Evolutionary conservation across 805 yeast species (phyloP).

Genomic region (Monosporozyma solicola): DNA sequence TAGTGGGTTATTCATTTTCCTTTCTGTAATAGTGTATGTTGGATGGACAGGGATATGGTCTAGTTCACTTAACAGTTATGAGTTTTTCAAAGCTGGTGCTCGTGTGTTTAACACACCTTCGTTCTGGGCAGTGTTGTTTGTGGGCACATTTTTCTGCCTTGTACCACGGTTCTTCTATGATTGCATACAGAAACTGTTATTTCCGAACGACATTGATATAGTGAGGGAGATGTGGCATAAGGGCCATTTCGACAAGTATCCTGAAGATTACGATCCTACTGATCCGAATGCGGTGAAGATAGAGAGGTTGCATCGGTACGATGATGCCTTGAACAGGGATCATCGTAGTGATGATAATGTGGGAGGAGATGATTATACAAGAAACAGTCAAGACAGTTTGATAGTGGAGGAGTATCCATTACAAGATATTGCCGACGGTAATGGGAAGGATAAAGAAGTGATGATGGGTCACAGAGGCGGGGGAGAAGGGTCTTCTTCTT

Average conservation of each 20-base stretch:
- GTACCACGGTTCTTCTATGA: constrained; percentile 62
- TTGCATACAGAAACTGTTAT: constrained; percentile 39
- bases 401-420: neutral
- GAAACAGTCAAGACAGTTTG: neutral
- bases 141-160: constrained; percentile 55
- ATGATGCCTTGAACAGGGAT: neutral
- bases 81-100: constrained; percentile 62
- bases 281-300: constrained; percentile 47
- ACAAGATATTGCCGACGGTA: neutral
- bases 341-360: neutral
- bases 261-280: constrained; percentile 67
- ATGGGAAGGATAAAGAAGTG: neutral
- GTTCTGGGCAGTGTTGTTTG: constrained; percentile 59
- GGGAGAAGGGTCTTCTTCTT: neutral
- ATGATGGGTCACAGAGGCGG: neutral
- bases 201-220: constrained; percentile 67
- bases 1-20: constrained; percentile 42
- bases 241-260: constrained; percentile 62
- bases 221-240: constrained; percentile 58
- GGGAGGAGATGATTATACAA: too few species aligned
- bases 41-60: constrained; percentile 85
- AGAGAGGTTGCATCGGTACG: neutral
- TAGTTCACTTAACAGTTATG: constrained; percentile 42
- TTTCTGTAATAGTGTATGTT: constrained; percentile 53
- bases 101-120: constrained; percentile 51